These are phyloP conservation scores for Ambrosiella xylebori DNA, from an alignment of 2,329 filamentous ascomycete genomes.

Conservation along the genomic window DNA sequence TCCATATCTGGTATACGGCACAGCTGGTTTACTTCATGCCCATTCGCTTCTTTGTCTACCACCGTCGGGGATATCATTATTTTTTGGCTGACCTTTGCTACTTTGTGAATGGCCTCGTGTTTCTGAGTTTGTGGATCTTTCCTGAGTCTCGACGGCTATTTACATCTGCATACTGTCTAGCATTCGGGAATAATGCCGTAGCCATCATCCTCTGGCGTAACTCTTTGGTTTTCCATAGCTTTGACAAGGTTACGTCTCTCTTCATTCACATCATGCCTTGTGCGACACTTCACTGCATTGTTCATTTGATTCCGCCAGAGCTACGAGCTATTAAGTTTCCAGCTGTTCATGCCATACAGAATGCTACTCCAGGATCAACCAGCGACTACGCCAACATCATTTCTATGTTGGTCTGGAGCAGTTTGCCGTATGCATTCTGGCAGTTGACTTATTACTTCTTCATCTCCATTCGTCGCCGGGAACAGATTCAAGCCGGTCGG, in stretches of 20 bases:
- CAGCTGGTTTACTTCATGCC: conserved; percentile 95
- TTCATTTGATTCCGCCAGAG: conserved; percentile 57
- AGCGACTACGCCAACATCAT: conserved; percentile 60
- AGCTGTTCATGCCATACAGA: conserved; percentile 68
- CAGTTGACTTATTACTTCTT: conserved; percentile 85
- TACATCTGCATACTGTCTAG: conserved; percentile 79
- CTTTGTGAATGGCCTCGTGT: conserved; percentile 79
- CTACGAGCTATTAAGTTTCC: conserved; percentile 58
- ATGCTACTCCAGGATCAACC: conserved; percentile 47
- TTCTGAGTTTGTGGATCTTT: conserved; percentile 78
- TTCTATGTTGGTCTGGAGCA: conserved; percentile 89
- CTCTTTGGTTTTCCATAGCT: conserved; percentile 91
- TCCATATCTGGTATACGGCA: conserved; percentile 81
- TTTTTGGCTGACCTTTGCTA: conserved; percentile 96
- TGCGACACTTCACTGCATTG: conserved; percentile 77
- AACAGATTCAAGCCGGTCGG: conserved; percentile 88
- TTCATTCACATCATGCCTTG: conserved; percentile 99
- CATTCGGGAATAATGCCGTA: conserved; percentile 90
- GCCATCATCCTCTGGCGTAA: conserved; percentile 99
- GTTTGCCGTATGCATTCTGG: conserved; percentile 83
- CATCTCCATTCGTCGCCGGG: conserved; percentile 84
- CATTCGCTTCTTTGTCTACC: conserved; percentile 81
- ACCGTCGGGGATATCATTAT: conserved; percentile 84
- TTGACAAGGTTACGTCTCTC: conserved; percentile 95
- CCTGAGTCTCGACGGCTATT: conserved; percentile 81